Base-by-base conservation (phyloP, 768 basidiomycete species). In the Gymnopilus dilepis region DNA sequence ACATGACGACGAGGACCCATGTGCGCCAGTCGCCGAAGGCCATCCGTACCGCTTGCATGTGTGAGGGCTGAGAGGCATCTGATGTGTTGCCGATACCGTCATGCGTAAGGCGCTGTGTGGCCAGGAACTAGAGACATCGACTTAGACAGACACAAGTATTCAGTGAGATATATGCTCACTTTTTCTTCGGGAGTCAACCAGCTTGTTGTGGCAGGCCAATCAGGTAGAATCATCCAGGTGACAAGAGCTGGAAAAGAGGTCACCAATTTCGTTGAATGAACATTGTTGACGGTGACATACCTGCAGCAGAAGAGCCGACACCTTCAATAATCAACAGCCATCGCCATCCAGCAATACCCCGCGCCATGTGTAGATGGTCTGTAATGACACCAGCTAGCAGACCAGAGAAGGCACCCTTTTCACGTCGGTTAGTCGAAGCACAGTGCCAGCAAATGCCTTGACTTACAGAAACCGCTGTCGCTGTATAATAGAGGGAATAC, bases 1-100 rank as follows among this genome's bases (percentile, higher is more conserved):
- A 55, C 54, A 55, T 55, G 24, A 55, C 26, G 31, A 55, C 54
- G 22, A 55, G 54, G 33, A 55, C 54, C 54, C 54, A 55, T 37
- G 54, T 55, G n/a, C 54, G 54, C 54, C 54, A 55, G 38, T 55
- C 54, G 38, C 33, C 38, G 34, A 55, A 38, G 24, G 54, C 54
- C 54, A 55, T 40, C 54, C 38, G 38, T 13, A 28, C 38, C 21
- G 54, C 54, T 22, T 55, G 33, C n/a, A 22, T 55, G 31, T 55
- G 54, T 6, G 54, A 30, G 4, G 54, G 54, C 34, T 55, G n/a
- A 2, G 22, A 12, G 34, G n/a, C 54, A 15, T 37, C 54, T 15
- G 31, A 15, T n/a, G 54, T 41, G 17, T 37, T 55, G 33, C 54
- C 54, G 15, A 55, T 55, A 55, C 54, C 54, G 21, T 55, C 54